Conservation (phyloP, 805 yeast genomes). For the Novakomyces olei region DNA sequence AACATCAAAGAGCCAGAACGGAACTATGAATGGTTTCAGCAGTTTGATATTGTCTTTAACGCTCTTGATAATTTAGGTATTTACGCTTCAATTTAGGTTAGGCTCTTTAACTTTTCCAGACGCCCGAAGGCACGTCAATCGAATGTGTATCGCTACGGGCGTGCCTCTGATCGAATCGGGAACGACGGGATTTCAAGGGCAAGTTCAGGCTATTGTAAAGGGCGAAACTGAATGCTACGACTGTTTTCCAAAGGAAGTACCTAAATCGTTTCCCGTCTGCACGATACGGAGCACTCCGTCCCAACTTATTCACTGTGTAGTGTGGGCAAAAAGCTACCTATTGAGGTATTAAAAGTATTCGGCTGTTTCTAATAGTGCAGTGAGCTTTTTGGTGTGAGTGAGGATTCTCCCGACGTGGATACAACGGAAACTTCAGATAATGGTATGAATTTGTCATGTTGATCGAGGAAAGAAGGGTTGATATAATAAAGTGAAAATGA, state of each 20-base stretch:
- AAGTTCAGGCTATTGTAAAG: conserved; percentile 61
- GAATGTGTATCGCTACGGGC: conserved; percentile 48
- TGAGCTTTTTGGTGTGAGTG: conserved; percentile 35
- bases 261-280: conserved; percentile 85
- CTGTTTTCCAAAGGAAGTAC: conserved; percentile 68
- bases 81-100: background rate
- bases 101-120: conserved; percentile 15
- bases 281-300: conserved; percentile 94
- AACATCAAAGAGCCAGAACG: conserved; percentile 67
- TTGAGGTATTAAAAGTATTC: no score
- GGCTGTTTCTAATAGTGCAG: no score
- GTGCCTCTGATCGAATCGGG: conserved; percentile 82
- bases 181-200: conserved; percentile 86
- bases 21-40: conserved; percentile 53
- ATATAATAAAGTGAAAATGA: conserved; percentile 5
- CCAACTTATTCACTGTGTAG: conserved; percentile 84
- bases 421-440: no score
- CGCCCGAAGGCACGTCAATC: conserved; percentile 77
- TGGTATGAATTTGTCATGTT: conserved; percentile 34
- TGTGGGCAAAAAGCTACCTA: conserved; percentile 89
- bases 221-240: conserved; percentile 77
- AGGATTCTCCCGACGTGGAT: conserved; percentile 31
- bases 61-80: conserved; percentile 79
- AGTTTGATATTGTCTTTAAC: conserved; percentile 63
- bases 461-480: conserved; percentile 12